Evolutionary conservation across 306 rosid genomes (phyloP), one percentile per base, ranked within the genome.

Genomic region (Ochetophila trinervis): DNA sequence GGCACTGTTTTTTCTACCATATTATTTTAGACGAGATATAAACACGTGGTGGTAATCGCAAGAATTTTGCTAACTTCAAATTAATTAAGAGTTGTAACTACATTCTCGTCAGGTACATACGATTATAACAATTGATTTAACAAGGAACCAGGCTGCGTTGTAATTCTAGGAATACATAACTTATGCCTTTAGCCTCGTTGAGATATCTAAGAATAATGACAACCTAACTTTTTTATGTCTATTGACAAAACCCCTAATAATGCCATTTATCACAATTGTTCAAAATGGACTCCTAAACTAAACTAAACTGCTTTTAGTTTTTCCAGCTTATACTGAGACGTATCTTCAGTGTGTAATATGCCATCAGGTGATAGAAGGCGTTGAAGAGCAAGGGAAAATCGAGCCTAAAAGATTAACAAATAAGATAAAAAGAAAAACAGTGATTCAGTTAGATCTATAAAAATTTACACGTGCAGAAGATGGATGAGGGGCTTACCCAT

Each of bases 361-460:
- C 92, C 87, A 17, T 62, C 57, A 15, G 84, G 85, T 37, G 92
- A 87, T 19, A 80, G 80, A 63, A 90, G 76, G 20, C 97, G 92
- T 71, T 0, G 49, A 34, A 85, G 85, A 51, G 97, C 80, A 48
- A 87, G 57, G 21, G 75, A 78, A 71, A 90, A 69, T 30, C 76
- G 72, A 1, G 63, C 65, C 84, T 80, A 40, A 0, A 60, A 17
- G 17, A 10, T 20, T 49, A 32, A 15, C 57, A 13, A 18, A 23
- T 5, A 16, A 16, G 0, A 16, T 50, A 50, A 14, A 16, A 51
- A 9, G 6, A 40, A 13, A 60, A n/a, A n/a, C 22, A 15, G 40
- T 14, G 17, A 51, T 0, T 4, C 5, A 22, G 14, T 40, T 51
- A 13, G 52, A 23, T 35, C 60, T 51, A 16, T 14, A 61, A 8